Percentiles rank a stretch among this genome's conserved stretches.
These are phyloP conservation scores for Aquilaria agallochum DNA, from an alignment of 441 rosid species.

Conservation along the genomic window DNA sequence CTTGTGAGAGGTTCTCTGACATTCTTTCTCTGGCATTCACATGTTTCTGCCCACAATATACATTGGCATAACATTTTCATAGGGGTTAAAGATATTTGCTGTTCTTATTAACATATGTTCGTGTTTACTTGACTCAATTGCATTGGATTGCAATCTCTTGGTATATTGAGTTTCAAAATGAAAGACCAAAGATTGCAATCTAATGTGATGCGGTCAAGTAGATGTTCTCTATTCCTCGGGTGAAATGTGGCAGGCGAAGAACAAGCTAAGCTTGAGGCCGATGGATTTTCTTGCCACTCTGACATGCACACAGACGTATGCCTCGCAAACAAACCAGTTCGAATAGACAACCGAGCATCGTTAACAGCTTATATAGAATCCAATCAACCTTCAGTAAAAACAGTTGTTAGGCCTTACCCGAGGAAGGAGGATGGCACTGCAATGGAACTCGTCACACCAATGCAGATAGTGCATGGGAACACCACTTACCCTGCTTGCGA, in stretches of 20 bases:
- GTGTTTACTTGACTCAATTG: no score
- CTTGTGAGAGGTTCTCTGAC: conserved; percentile 23
- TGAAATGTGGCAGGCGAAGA: conserved; percentile 26
- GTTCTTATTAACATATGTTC: no score
- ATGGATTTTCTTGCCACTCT: conserved; percentile 25
- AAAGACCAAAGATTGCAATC: no score
- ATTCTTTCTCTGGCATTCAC: background rate
- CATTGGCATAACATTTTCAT: no score
- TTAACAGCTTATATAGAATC: conserved; percentile 17
- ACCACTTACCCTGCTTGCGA: conserved; percentile 19
- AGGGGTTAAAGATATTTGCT: no score
- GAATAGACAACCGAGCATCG: conserved; percentile 14
- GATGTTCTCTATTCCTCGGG: background rate
- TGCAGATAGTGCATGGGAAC: conserved; percentile 20
- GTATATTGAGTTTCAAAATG: no score
- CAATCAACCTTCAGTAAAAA: conserved; percentile 6
- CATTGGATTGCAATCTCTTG: no score
- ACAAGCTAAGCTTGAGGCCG: conserved; percentile 9
- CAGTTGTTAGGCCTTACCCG: conserved; percentile 21
- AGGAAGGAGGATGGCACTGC: conserved; percentile 13
- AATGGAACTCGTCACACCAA: conserved; percentile 18
- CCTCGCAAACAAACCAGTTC: conserved; percentile 20
- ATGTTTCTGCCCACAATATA: no score
- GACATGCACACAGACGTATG: conserved; percentile 24
- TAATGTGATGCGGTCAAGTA: no score